phyloP scores from a whole-genome alignment of 2,329 filamentous ascomycete species.

The Cyphellophora europaea region DNA sequence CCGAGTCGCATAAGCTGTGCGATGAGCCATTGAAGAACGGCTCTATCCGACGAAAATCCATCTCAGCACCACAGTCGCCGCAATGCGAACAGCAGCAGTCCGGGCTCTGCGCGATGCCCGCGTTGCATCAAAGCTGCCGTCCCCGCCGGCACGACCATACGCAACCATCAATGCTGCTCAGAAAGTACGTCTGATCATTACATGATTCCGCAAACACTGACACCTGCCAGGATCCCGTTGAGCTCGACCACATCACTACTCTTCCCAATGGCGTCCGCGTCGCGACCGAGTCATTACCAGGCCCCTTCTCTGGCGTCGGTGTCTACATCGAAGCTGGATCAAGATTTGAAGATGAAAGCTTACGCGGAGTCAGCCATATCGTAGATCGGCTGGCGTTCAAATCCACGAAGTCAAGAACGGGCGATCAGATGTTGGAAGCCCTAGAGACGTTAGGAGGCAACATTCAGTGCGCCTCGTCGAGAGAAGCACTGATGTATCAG shows the following conservation, averaged over 20 bases:
- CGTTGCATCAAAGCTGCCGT: conserved; percentile 6
- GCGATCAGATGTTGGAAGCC: conserved; percentile 78
- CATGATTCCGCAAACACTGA: background rate
- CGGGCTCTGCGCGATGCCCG: conserved; percentile 13
- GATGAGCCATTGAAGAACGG: too few relatives aligned
- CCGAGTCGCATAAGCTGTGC: too few relatives aligned
- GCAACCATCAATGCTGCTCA: conserved; percentile 16
- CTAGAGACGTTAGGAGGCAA: conserved; percentile 87
- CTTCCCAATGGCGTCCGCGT: conserved; percentile 89
- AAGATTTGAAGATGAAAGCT: conserved; percentile 75
- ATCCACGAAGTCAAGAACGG: conserved; percentile 59
- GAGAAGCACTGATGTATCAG: conserved; percentile 98
- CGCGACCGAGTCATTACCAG: conserved; percentile 86
- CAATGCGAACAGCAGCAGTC: conserved; percentile 15
- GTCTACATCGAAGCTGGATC: conserved; percentile 95
- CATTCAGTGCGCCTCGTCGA: conserved; percentile 90
- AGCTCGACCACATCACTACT: conserved; percentile 79
- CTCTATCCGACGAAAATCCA: too few relatives aligned
- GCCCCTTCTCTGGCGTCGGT: conserved; percentile 88
- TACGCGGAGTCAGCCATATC: conserved; percentile 89
- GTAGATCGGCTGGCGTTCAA: conserved; percentile 96
- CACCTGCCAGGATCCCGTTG: conserved; percentile 60
- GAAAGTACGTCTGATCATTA: conserved; percentile 13
- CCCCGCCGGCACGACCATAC: conserved; percentile 12
- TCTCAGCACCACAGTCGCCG: too few relatives aligned